phyloP scores from a whole-genome alignment of 345 rosid genomes.

The Hypericum androsaemum region DNA sequence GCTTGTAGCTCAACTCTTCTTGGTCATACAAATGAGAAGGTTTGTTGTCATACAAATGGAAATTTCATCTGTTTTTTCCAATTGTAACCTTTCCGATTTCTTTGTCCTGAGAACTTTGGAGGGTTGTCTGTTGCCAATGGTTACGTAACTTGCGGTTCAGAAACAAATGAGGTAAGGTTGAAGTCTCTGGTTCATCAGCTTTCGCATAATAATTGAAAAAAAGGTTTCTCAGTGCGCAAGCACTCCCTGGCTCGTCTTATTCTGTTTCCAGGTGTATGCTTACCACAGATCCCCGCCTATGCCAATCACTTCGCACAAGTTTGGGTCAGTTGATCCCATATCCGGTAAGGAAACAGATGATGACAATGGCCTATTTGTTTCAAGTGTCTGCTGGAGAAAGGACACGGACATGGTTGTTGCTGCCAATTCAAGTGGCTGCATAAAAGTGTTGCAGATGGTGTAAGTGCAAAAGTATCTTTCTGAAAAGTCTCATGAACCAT shows the following conservation, averaged over 20 bases:
- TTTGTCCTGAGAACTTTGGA: constrained; percentile 8
- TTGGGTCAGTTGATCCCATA: constrained; percentile 6
- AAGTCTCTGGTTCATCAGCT: constrained; percentile 1
- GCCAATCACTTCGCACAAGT: constrained; percentile 18
- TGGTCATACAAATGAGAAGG: too few relatives aligned
- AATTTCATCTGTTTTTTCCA: too few relatives aligned
- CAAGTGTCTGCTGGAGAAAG: constrained; percentile 17
- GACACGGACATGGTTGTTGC: constrained; percentile 16
- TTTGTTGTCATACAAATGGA: too few relatives aligned
- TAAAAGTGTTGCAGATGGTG: constrained; percentile 9
- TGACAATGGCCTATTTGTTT: constrained; percentile 14
- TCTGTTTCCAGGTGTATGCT: constrained; percentile 10
- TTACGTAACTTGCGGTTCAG: constrained; percentile 19
- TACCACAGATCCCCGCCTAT: constrained; percentile 12
- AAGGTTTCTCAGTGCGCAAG: not conserved
- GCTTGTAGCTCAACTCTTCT: not conserved
- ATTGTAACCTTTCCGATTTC: not conserved
- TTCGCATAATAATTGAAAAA: not conserved
- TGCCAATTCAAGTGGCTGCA: constrained; percentile 13
- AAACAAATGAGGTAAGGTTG: constrained; percentile 12
- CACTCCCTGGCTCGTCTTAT: not conserved
- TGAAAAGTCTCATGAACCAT: too few relatives aligned
- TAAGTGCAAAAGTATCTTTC: not conserved
- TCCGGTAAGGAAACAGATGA: constrained; percentile 9
- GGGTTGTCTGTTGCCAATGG: constrained; percentile 10